Evolutionary conservation across 78 protist genomes (phyloP).

Genomic region (Abeoforma whisleri): DNA sequence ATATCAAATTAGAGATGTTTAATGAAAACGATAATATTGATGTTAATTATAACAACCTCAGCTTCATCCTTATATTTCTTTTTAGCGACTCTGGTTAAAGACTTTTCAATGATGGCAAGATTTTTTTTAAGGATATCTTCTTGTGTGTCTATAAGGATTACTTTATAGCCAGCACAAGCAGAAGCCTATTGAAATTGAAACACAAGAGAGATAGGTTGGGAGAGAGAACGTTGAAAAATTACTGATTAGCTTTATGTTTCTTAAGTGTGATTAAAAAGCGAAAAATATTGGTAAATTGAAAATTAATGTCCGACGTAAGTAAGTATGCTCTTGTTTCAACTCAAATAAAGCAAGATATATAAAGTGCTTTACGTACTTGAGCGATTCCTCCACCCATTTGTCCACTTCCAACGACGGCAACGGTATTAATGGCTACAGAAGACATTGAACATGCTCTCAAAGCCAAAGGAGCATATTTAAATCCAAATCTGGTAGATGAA

Average conservation of each 20-base stretch:
- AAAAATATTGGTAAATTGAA: background rate
- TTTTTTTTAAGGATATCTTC: slow-evolving; percentile 28
- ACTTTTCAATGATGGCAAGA: slow-evolving; percentile 9
- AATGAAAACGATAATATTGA: background rate
- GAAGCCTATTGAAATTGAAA: slow-evolving; percentile 3
- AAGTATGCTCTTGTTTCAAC: background rate
- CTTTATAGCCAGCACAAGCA: slow-evolving; percentile 27
- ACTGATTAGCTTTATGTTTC: background rate
- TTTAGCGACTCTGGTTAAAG: slow-evolving; percentile 27
- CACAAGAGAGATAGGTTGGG: background rate
- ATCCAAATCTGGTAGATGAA: too few relatives aligned
- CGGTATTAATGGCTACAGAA: too few relatives aligned
- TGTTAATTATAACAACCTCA: background rate
- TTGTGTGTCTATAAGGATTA: slow-evolving; percentile 28
- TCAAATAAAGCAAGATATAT: background rate
- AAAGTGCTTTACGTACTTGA: background rate
- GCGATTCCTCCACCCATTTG: slow-evolving; percentile 33
- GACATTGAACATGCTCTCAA: too few relatives aligned
- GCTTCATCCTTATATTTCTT: slow-evolving; percentile 26
- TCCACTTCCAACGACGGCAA: too few relatives aligned
- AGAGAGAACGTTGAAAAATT: background rate
- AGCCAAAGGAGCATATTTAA: too few relatives aligned
- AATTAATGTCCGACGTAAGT: background rate
- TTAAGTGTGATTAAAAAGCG: background rate
- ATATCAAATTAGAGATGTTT: background rate